Base-by-base conservation (phyloP, 1,284 basidiomycete genomes). In the Cutaneotrichosporon sp. region DNA sequence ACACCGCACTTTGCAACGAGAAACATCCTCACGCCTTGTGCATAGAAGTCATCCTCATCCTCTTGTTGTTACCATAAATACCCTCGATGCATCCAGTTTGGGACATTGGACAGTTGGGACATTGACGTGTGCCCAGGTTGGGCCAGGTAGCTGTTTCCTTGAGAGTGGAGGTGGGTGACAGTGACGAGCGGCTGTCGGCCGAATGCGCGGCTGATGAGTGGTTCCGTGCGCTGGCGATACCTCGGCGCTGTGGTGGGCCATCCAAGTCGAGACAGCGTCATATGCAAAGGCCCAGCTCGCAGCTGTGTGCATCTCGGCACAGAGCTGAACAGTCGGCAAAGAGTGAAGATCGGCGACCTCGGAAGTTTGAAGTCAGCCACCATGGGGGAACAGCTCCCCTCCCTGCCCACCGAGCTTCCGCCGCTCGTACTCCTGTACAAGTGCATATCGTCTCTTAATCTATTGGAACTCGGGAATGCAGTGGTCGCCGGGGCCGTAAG, bases 401-500 rank as follows among this genome's bases (percentile, higher is more conserved):
- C 20, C 20, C 11, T 16, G 22, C 24, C 7, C 11, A 16, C 8
- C 16, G 25, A 9, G 18, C 7, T 13, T 1, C 47, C 25, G 27
- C 47, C 25, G 13, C 24, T 24, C 27, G 47, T 53, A 36, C 55
- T 57, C 55, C 43, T 49, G 45, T 46, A 49, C 54, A 53, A 24
- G 20, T 57, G 55, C 55, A 57, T 57, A n/a, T 31, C 20, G 27
- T 36, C 36, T 46, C 46, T 56, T 53, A 49, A 49, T 71, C 81
- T 88, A 93, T 72, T 86, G 84, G 79, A 97, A 97, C 74, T 98
- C 95, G 52, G 90, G 88, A 70, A 82, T 82, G 79, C 94, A 97
- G 77, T 87, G 86, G 78, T 95, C 88, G 72, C 94, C 94, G 51
- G 95, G 94, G 63, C 95, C 95, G 74, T 95, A 95, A 34, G 95